Conservation (phyloP, 129 eudicot genomes). For the Apium graveolens region DNA sequence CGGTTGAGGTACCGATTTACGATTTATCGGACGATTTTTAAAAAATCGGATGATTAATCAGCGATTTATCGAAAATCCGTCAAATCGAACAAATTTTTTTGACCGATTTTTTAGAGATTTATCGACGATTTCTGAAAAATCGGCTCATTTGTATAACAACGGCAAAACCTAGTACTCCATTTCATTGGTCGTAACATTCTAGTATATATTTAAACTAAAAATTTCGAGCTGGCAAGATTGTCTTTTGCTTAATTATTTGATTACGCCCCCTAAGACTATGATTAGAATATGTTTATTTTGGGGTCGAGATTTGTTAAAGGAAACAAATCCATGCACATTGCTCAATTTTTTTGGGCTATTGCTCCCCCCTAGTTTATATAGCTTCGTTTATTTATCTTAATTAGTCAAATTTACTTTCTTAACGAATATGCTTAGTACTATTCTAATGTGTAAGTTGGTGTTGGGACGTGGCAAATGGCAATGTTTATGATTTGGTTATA, state of each 20-base stretch:
- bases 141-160: too few species aligned
- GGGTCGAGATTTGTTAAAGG: neutral
- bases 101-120: too few species aligned
- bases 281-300: neutral
- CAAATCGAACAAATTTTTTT: too few species aligned
- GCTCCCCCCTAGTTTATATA: neutral
- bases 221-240: conserved; percentile 1
- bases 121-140: too few species aligned
- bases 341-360: neutral
- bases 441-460: neutral
- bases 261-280: neutral
- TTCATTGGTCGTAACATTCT: neutral
- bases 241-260: neutral
- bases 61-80: too few species aligned
- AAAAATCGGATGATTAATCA: too few species aligned
- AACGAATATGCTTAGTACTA: neutral
- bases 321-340: neutral
- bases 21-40: too few species aligned
- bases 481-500: too few species aligned
- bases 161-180: too few species aligned
- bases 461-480: too few species aligned
- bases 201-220: neutral
- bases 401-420: neutral
- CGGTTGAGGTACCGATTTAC: too few species aligned
- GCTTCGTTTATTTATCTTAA: neutral